phyloP scores from a whole-genome alignment of 2,329 filamentous ascomycete species.

The Fusarium armeniacum region DNA sequence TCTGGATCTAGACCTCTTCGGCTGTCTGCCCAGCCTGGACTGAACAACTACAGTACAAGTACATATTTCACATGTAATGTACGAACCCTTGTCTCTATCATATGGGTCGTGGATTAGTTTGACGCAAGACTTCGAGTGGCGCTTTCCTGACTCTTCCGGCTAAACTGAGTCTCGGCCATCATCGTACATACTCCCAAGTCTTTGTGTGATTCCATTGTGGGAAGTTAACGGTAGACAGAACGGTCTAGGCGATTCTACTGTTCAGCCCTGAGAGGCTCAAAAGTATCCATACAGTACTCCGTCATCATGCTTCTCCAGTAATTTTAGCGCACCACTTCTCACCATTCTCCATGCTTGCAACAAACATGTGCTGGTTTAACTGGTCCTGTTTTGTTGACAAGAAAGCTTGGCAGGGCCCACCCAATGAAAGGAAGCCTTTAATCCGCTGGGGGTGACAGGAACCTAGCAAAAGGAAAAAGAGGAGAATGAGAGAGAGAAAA shows the following conservation, averaged over 20 bases:
- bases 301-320: slow-evolving; percentile 35
- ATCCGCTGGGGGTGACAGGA: slow-evolving; percentile 35
- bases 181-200: slow-evolving; percentile 17
- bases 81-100: slow-evolving; percentile 21
- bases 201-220: slow-evolving; percentile 15
- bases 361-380: slow-evolving; percentile 45
- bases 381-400: slow-evolving; percentile 37
- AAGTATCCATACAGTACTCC: slow-evolving; percentile 7
- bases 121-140: slow-evolving; percentile 1
- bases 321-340: slow-evolving; percentile 26
- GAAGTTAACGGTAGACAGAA: neutral
- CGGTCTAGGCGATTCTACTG: neutral
- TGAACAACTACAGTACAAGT: neutral
- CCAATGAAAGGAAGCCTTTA: slow-evolving; percentile 22
- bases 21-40: neutral
- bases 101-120: slow-evolving; percentile 3
- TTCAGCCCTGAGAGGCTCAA: slow-evolving; percentile 19
- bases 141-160: slow-evolving; percentile 6
- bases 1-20: neutral
- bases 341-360: slow-evolving; percentile 39
- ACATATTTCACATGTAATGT: slow-evolving; percentile 19
- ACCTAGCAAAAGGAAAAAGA: slow-evolving; percentile 5
- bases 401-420: slow-evolving; percentile 43
- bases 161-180: slow-evolving; percentile 21
- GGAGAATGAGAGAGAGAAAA: neutral